phyloP scores from a whole-genome alignment of 371 early-diverging fungal species.

The Rhizopus sp. region DNA sequence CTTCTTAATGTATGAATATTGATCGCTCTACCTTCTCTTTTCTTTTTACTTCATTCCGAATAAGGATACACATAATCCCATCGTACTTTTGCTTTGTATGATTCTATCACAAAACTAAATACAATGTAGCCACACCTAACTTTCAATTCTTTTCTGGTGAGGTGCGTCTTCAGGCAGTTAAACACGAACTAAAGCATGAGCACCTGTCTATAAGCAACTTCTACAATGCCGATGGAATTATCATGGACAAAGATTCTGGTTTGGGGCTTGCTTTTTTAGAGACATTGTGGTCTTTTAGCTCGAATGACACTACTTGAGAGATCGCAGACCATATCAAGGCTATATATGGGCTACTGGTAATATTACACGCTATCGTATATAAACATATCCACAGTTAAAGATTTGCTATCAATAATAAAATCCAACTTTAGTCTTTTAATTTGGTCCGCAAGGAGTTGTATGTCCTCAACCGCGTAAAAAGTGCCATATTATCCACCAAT shows the following conservation, averaged over 20 bases:
- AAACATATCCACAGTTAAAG: not conserved
- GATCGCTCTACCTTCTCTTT: too few relatives aligned
- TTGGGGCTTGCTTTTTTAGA: not conserved
- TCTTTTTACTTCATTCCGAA: too few relatives aligned
- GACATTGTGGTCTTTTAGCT: not conserved
- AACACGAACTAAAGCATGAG: not conserved
- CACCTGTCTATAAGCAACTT: not conserved
- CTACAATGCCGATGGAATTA: conserved; percentile 5
- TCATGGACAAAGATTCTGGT: not conserved
- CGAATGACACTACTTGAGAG: not conserved
- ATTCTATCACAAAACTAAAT: too few relatives aligned
- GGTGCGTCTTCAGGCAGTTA: not conserved
- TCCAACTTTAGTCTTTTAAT: not conserved
- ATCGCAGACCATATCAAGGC: conserved; percentile 1
- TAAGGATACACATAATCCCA: too few relatives aligned
- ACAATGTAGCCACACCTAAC: too few relatives aligned
- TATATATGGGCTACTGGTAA: not conserved
- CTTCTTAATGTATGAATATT: too few relatives aligned
- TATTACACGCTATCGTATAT: not conserved
- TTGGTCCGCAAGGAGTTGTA: not conserved
- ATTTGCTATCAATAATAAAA: not conserved
- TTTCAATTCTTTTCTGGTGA: conserved; percentile 4
- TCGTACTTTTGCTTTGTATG: too few relatives aligned
- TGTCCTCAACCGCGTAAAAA: not conserved
- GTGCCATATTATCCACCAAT: not conserved